Percentiles rank a stretch among this genome's conserved stretches.
These are phyloP conservation scores for Gossypium gossypioides DNA, from an alignment of 441 rosid genomes.

Conservation along the genomic window DNA sequence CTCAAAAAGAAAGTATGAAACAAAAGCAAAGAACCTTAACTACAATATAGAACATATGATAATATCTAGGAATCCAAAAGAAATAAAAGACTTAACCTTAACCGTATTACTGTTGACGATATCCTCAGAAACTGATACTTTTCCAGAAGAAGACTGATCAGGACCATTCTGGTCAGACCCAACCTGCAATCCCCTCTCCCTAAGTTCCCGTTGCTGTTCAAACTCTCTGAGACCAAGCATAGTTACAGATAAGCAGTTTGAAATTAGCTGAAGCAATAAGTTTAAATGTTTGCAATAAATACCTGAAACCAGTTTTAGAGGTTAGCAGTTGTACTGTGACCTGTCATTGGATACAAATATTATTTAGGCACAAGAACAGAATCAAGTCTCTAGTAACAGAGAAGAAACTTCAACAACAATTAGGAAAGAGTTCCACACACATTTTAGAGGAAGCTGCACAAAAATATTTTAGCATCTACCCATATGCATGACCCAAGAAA, in stretches of 20 bases:
- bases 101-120: constrained; percentile 38
- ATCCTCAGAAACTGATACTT: constrained; percentile 53
- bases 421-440: constrained; percentile 1
- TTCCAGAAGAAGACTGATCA: constrained; percentile 51
- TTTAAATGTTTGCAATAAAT: constrained; percentile 15
- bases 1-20: neutral
- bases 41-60: neutral
- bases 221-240: constrained; percentile 62
- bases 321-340: constrained; percentile 93
- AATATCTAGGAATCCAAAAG: constrained; percentile 9
- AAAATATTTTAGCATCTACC: neutral
- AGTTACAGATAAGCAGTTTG: constrained; percentile 12
- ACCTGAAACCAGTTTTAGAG: constrained; percentile 96
- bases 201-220: constrained; percentile 93
- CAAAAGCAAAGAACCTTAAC: neutral
- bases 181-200: constrained; percentile 74
- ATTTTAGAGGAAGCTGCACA: neutral
- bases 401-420: neutral
- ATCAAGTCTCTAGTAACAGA: neutral
- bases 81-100: constrained; percentile 39
- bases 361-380: neutral
- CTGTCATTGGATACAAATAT: constrained; percentile 34
- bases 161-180: constrained; percentile 54
- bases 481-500: neutral
- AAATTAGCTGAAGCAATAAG: constrained; percentile 14